These are phyloP conservation scores for Colletotrichum kahawae DNA, from an alignment of 2,329 filamentous ascomycete species.

Conservation along the genomic window DNA sequence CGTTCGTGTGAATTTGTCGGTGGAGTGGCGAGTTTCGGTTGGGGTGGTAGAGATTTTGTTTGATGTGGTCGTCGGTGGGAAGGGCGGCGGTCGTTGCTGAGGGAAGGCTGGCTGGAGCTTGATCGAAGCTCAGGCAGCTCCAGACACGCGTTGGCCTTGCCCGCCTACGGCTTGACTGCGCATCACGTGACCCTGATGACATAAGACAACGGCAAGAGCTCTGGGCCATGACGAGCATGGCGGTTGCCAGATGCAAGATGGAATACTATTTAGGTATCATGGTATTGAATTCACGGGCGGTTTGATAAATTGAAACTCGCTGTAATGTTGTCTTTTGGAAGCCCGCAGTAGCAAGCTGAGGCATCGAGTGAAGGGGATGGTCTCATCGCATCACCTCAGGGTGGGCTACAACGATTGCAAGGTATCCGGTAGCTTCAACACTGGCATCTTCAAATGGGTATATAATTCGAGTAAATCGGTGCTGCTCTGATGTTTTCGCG, in stretches of 20 bases:
- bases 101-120: slow-evolving; percentile 42
- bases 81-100: slow-evolving; percentile 5
- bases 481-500: neutral
- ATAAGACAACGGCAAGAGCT: neutral
- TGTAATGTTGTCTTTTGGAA: neutral
- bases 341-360: neutral
- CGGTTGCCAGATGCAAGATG: neutral
- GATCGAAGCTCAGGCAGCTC: slow-evolving; percentile 51
- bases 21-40: neutral
- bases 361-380: neutral
- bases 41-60: slow-evolving; percentile 4
- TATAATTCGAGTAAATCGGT: neutral
- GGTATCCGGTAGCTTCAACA: neutral
- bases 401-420: neutral
- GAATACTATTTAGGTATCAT: neutral
- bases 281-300: neutral
- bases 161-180: slow-evolving; percentile 10
- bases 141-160: slow-evolving; percentile 42
- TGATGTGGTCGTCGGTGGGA: slow-evolving; percentile 25
- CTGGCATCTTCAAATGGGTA: neutral
- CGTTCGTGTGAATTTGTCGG: slow-evolving; percentile 21
- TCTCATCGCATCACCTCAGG: neutral
- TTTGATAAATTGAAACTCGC: neutral
- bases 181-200: slow-evolving; percentile 25
- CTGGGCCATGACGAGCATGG: neutral